A percentile compares a stretch with the other conserved stretches of the same genome.
phyloP scores from a whole-genome alignment of 73 alveolate species.

The Tetrahymena malaccensis region DNA sequence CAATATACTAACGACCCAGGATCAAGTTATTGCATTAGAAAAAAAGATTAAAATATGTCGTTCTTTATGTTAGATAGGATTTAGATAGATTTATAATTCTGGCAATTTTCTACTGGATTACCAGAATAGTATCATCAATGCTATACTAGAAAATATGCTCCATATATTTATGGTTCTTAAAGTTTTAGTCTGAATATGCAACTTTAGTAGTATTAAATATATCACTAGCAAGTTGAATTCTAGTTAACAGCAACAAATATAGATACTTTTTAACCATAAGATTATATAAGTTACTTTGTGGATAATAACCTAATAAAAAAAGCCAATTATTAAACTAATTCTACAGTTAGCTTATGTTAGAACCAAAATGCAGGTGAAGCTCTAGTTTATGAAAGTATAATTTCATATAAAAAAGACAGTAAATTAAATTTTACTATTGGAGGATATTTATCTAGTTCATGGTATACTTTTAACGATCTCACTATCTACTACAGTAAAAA shows the following conservation, averaged over 20 bases:
- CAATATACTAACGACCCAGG: background rate
- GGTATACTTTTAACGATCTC: background rate
- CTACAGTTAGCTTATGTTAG: background rate
- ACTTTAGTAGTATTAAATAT: background rate
- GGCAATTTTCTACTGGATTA: background rate
- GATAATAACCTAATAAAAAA: background rate
- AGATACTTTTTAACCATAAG: background rate
- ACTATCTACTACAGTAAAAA: background rate
- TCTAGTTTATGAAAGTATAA: background rate
- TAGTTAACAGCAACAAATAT: background rate
- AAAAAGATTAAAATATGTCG: background rate
- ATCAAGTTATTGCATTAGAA: background rate
- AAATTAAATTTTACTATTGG: background rate
- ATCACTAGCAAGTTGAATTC: background rate
- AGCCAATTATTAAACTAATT: background rate
- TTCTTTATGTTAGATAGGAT: background rate
- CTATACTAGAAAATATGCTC: background rate
- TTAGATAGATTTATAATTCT: no score
- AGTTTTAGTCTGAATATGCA: background rate
- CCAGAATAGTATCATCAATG: background rate
- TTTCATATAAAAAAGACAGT: background rate
- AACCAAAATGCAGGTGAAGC: background rate
- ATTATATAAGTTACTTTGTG: background rate
- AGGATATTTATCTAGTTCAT: background rate
- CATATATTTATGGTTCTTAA: background rate